These are phyloP conservation scores for Pseudognaphalium luteoalbum DNA, from an alignment of 129 eudicot genomes.

Conservation along the genomic window DNA sequence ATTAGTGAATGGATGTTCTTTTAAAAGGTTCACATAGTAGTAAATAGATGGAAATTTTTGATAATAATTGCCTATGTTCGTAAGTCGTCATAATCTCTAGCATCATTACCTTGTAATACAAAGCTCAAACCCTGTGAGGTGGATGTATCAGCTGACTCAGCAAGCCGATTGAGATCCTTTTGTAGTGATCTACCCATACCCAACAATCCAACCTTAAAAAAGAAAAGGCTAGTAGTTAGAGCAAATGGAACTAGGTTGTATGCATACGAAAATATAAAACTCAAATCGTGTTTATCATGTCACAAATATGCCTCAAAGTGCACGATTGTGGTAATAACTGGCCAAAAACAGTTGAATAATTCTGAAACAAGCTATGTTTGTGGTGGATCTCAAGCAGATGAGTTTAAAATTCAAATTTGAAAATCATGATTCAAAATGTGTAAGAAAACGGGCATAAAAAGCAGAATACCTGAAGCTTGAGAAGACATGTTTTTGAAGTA, in stretches of 20 bases:
- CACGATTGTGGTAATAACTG: neutral
- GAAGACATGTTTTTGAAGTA: conserved; percentile 13
- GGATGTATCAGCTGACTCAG: conserved; percentile 19
- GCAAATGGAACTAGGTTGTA: neutral
- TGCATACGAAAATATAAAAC: too few relatives aligned
- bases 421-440: neutral
- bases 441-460: neutral
- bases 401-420: neutral
- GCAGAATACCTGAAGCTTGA: conserved; percentile 59
- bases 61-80: neutral
- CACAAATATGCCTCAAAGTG: neutral
- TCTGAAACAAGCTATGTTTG: neutral
- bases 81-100: neutral
- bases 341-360: neutral
- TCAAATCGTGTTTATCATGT: neutral
- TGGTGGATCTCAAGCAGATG: neutral
- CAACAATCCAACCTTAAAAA: conserved; percentile 30
- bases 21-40: neutral
- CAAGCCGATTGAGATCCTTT: conserved; percentile 26
- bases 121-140: conserved; percentile 15
- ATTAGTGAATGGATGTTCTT: neutral
- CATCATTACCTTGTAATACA: conserved; percentile 21
- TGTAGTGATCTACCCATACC: conserved; percentile 15
- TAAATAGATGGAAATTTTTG: neutral
- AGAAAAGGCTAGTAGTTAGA: neutral